Percentiles rank a stretch among this genome's conserved stretches.
Conservation (phyloP, 1,284 basidiomycete species). For the Leccinum huronense region DNA sequence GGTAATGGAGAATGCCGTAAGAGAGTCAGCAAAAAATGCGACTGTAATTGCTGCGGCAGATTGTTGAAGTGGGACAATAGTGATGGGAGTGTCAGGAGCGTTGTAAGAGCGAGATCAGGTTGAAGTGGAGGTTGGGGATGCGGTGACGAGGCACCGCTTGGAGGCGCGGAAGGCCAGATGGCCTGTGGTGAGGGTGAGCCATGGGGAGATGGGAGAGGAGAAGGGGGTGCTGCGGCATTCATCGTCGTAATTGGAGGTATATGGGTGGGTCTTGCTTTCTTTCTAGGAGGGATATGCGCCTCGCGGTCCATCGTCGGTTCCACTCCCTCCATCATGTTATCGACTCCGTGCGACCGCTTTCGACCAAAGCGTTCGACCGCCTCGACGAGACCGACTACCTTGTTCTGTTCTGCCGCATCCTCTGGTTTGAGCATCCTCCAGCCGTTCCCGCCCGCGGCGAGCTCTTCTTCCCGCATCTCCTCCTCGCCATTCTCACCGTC, state of each 20-base stretch:
- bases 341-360: slow-evolving; percentile 68
- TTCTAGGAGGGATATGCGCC: slow-evolving; percentile 61
- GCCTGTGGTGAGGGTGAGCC: slow-evolving; percentile 73
- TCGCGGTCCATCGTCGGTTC: slow-evolving; percentile 55
- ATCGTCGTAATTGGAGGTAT: slow-evolving; percentile 57
- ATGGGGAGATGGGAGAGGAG: slow-evolving; percentile 77
- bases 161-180: slow-evolving; percentile 74
- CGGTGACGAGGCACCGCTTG: slow-evolving; percentile 69
- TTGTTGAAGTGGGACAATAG: slow-evolving; percentile 71
- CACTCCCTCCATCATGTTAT: slow-evolving; percentile 76
- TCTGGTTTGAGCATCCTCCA: slow-evolving; percentile 73
- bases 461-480: slow-evolving; percentile 70
- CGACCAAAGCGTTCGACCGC: slow-evolving; percentile 79
- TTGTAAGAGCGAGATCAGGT: slow-evolving; percentile 73
- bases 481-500: slow-evolving; percentile 62
- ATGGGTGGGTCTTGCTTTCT: slow-evolving; percentile 66
- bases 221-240: slow-evolving; percentile 72
- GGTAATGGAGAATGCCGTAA: slow-evolving; percentile 81
- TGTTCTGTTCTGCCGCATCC: slow-evolving; percentile 48
- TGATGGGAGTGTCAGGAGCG: slow-evolving; percentile 75
- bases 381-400: slow-evolving; percentile 64
- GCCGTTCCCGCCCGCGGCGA: slow-evolving; percentile 60
- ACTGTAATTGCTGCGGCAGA: slow-evolving; percentile 74
- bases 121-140: slow-evolving; percentile 68
- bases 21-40: slow-evolving; percentile 81